Evolutionary conservation across 495 filamentous ascomycete genomes (phyloP).

Genomic region (Aspergillus sparsus): DNA sequence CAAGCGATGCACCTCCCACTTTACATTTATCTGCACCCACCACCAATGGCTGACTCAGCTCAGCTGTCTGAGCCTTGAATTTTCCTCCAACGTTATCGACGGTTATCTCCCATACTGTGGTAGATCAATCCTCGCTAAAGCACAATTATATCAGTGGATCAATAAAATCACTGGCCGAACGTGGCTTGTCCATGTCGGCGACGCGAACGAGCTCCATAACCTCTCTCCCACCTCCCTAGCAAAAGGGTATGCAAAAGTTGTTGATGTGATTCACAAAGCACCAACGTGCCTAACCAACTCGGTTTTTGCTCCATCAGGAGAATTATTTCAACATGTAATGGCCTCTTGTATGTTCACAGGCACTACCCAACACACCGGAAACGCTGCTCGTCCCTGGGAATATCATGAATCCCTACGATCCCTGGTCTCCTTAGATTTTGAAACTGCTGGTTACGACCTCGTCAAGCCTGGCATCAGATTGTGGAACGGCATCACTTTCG

Average conservation of each 20-base stretch:
- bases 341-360: constrained; percentile 19
- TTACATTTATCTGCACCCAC: constrained; percentile 21
- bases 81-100: constrained; percentile 16
- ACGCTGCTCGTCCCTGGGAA: constrained; percentile 21
- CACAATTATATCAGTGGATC: constrained; percentile 19
- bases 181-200: constrained; percentile 21
- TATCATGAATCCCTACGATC: constrained; percentile 10
- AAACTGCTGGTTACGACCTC: constrained; percentile 20
- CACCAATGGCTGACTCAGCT: constrained; percentile 24
- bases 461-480: neutral
- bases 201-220: constrained; percentile 12
- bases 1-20: constrained; percentile 22
- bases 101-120: constrained; percentile 17
- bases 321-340: constrained; percentile 20
- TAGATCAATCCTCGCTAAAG: constrained; percentile 21
- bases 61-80: constrained; percentile 19
- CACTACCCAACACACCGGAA: constrained; percentile 18
- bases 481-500: neutral
- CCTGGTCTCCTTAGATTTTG: constrained; percentile 15
- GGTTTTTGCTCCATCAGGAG: constrained; percentile 7
- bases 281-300: constrained; percentile 18
- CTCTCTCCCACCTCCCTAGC: constrained; percentile 20
- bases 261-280: constrained; percentile 10
- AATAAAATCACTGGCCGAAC: constrained; percentile 16
- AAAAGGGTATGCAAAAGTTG: constrained; percentile 10